These are phyloP conservation scores for Dovyalis caffra DNA, from an alignment of 345 rosid genomes.

Conservation along the genomic window DNA sequence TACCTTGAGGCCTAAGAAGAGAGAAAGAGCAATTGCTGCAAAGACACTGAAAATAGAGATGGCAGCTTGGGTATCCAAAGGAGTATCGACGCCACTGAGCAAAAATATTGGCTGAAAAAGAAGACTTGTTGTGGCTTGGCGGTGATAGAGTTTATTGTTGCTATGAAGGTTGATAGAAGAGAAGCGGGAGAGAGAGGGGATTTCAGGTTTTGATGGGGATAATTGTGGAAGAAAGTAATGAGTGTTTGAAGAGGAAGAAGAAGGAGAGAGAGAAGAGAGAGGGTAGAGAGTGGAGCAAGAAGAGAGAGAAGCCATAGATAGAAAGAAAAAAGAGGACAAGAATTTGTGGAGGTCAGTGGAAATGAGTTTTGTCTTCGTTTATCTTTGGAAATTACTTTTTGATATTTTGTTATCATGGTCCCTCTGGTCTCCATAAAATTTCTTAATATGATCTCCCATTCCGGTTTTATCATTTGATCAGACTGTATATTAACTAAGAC, in stretches of 20 bases:
- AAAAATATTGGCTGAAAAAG: slow-evolving; percentile 53
- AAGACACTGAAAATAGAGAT: slow-evolving; percentile 71
- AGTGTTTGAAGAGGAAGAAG: slow-evolving; percentile 19
- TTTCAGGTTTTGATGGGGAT: slow-evolving; percentile 17
- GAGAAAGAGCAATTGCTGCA: slow-evolving; percentile 78
- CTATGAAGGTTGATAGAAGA: slow-evolving; percentile 6
- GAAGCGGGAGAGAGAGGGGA: slow-evolving; percentile 23
- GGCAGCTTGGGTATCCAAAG: slow-evolving; percentile 73
- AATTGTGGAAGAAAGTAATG: slow-evolving; percentile 20
- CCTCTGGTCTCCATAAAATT: no score
- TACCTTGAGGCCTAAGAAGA: slow-evolving; percentile 83
- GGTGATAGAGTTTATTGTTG: slow-evolving; percentile 17
- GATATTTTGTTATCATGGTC: no score
- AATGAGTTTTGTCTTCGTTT: no score
- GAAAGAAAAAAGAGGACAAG: background rate
- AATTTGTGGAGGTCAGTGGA: slow-evolving; percentile 35
- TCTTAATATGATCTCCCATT: no score
- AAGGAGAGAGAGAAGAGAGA: slow-evolving; percentile 15
- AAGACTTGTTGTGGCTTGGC: slow-evolving; percentile 31
- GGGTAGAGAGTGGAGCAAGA: slow-evolving; percentile 6
- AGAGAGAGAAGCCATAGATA: slow-evolving; percentile 59
- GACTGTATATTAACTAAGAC: no score
- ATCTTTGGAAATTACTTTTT: no score
- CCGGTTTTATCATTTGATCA: no score
- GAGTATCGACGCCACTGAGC: slow-evolving; percentile 47